Percentiles rank a stretch among this genome's conserved stretches.
Conservation (phyloP, 2,329 filamentous ascomycete genomes). For the Scytalidium lignicola region DNA sequence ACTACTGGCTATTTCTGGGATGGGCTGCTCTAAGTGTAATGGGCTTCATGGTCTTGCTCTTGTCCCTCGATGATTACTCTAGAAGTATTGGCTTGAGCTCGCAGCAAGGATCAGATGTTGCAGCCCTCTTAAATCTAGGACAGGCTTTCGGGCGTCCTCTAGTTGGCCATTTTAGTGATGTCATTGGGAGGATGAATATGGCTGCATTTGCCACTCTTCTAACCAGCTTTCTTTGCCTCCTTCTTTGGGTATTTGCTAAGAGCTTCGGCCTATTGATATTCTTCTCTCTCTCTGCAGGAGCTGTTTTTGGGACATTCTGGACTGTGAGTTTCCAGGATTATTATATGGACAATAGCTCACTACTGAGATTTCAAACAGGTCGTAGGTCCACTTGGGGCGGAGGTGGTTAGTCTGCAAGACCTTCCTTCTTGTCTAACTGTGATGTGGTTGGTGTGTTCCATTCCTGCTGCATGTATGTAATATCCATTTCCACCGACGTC, state of each 20-base stretch:
- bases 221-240: constrained; percentile 34
- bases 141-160: constrained; percentile 41
- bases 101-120: constrained; percentile 34
- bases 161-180: constrained; percentile 40
- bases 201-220: constrained; percentile 34
- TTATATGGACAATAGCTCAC: not conserved
- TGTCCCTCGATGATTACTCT: constrained; percentile 41
- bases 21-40: constrained; percentile 42
- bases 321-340: constrained; percentile 26
- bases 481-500: not conserved
- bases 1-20: constrained; percentile 31
- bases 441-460: constrained; percentile 32
- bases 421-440: constrained; percentile 34
- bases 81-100: constrained; percentile 35
- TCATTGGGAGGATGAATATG: constrained; percentile 36
- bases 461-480: constrained; percentile 24
- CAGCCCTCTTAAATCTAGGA: constrained; percentile 41
- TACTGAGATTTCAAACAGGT: constrained; percentile 18
- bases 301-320: constrained; percentile 43
- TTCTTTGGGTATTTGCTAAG: constrained; percentile 40
- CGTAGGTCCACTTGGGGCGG: constrained; percentile 33
- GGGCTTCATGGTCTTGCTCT: constrained; percentile 43
- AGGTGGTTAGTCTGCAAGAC: constrained; percentile 34
- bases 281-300: constrained; percentile 36
- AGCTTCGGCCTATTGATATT: constrained; percentile 34